Conservation (phyloP, 805 yeast genomes). For the Cyberlindnera amylophila region DNA sequence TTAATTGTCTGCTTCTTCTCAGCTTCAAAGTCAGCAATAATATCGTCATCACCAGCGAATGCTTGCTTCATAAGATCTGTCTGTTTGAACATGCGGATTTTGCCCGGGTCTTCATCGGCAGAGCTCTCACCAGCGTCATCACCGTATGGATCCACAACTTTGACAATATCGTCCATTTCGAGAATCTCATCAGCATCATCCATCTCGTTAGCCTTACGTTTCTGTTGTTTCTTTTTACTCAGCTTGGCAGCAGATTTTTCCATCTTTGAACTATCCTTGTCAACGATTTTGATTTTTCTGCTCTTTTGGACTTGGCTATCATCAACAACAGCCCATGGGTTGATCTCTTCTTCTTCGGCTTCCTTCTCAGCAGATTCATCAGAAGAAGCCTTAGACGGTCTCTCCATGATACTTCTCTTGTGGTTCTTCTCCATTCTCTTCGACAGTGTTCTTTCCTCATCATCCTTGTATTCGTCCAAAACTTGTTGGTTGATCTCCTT, state of each 20-base stretch:
- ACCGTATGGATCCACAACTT: conserved; percentile 45
- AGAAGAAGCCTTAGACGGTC: neutral
- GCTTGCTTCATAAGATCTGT: conserved; percentile 83
- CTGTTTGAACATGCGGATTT: conserved; percentile 62
- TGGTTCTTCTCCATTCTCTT: conserved; percentile 34
- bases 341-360: conserved; percentile 28
- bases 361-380: neutral
- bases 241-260: conserved; percentile 39
- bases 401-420: conserved; percentile 10
- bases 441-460: conserved; percentile 43
- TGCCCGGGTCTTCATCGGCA: conserved; percentile 41
- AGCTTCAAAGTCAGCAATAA: conserved; percentile 66
- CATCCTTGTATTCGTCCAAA: conserved; percentile 45
- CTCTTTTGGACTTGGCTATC: conserved; percentile 34
- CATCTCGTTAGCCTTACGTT: conserved; percentile 33
- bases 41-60: conserved; percentile 98
- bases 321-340: conserved; percentile 48
- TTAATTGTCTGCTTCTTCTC: conserved; percentile 66
- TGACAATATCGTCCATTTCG: conserved; percentile 52
- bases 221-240: conserved; percentile 26
- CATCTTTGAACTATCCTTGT: conserved; percentile 44
- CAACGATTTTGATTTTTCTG: conserved; percentile 44
- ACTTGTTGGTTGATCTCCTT: conserved; percentile 35
- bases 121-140: conserved; percentile 32
- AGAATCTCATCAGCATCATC: conserved; percentile 37